phyloP scores from a whole-genome alignment of 257 asterid species.

The Paulownia fortunei region DNA sequence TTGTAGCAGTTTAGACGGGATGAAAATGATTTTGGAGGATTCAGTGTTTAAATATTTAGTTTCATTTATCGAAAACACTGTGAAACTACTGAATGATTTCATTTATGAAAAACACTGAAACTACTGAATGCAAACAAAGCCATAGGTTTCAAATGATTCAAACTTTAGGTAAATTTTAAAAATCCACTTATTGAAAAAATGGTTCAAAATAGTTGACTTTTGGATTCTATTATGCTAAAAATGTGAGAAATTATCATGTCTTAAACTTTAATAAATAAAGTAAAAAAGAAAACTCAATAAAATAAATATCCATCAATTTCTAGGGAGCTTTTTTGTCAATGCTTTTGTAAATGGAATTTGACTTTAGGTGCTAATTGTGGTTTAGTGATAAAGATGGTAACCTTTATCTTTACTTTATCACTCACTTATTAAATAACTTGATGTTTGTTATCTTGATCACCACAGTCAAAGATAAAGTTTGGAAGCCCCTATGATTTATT shows the following conservation, averaged over 20 bases:
- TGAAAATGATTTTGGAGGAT: too few relatives aligned
- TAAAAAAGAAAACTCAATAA: background rate
- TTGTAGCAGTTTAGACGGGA: too few relatives aligned
- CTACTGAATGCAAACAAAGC: too few relatives aligned
- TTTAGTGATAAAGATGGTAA: constrained; percentile 3
- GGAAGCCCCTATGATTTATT: background rate
- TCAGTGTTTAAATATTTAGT: too few relatives aligned
- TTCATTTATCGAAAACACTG: too few relatives aligned
- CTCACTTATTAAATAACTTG: background rate
- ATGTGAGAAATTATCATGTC: background rate
- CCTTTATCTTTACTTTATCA: constrained; percentile 9
- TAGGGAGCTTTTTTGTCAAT: background rate
- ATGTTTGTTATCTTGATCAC: constrained; percentile 13
- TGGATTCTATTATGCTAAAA: too few relatives aligned
- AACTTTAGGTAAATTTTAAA: too few relatives aligned
- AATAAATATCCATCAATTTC: background rate
- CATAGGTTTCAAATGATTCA: too few relatives aligned
- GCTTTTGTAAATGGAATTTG: constrained; percentile 11
- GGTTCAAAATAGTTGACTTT: too few relatives aligned
- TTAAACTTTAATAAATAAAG: background rate
- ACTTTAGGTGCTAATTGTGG: background rate
- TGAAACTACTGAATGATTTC: too few relatives aligned
- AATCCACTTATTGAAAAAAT: too few relatives aligned
- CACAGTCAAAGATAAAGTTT: constrained; percentile 23
- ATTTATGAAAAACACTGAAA: too few relatives aligned